Evolutionary conservation across 1,284 basidiomycete species (phyloP).

Genomic region (Cerioporus squamosus): DNA sequence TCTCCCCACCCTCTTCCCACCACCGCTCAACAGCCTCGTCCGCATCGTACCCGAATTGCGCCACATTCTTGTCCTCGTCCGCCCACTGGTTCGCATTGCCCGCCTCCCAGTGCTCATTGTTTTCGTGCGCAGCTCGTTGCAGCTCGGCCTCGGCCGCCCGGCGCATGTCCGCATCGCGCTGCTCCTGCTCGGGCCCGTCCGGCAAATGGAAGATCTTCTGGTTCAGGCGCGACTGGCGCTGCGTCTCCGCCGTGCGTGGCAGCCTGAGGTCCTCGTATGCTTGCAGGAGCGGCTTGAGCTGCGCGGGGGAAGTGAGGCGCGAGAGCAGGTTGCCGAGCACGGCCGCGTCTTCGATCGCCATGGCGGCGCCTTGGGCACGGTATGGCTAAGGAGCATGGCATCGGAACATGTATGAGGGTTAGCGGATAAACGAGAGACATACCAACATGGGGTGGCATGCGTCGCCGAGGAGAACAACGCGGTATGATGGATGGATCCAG

Average conservation of each 20-base stretch:
- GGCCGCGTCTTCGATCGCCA: conserved; percentile 71
- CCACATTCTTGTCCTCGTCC: conserved; percentile 47
- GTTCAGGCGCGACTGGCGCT: conserved; percentile 52
- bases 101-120: conserved; percentile 10
- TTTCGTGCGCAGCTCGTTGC: conserved; percentile 6
- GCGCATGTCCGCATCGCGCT: conserved; percentile 55
- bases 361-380: conserved; percentile 69
- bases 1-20: conserved; percentile 44
- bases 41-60: conserved; percentile 55
- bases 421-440: background rate
- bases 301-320: conserved; percentile 42
- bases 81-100: conserved; percentile 57
- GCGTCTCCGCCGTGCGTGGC: conserved; percentile 50
- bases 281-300: conserved; percentile 50
- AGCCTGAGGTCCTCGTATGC: conserved; percentile 58
- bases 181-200: conserved; percentile 57
- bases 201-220: conserved; percentile 57
- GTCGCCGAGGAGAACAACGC: conserved; percentile 46
- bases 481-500: conserved; percentile 45
- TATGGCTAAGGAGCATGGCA: conserved; percentile 51
- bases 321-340: conserved; percentile 65
- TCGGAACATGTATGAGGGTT: background rate
- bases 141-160: conserved; percentile 48
- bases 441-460: conserved; percentile 66
- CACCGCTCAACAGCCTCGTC: conserved; percentile 52